Evolutionary conservation across 2,329 filamentous ascomycete species (phyloP).

Genomic region (Aspergillus phoenicis): DNA sequence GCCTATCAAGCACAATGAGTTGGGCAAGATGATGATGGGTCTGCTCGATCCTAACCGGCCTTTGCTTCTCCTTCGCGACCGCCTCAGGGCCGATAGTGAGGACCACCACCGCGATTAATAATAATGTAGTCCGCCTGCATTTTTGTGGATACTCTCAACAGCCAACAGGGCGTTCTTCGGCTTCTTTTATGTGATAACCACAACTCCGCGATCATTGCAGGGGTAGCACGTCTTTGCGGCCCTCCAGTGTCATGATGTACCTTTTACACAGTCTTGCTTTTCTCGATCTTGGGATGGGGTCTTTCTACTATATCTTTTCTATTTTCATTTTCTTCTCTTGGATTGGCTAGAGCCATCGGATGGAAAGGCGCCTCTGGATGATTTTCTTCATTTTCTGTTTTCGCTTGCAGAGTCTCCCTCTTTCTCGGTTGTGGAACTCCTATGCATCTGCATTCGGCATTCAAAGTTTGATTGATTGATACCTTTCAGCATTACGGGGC

Average conservation of each 20-base stretch:
- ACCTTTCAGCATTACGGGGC: constrained; percentile 29
- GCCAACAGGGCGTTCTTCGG: constrained; percentile 1
- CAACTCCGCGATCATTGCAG: background rate
- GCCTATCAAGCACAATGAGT: constrained; percentile 52
- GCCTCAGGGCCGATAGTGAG: constrained; percentile 29
- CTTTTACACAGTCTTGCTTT: constrained; percentile 17
- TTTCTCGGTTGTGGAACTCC: constrained; percentile 14
- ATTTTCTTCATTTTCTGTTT: constrained; percentile 18
- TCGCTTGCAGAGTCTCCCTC: constrained; percentile 13
- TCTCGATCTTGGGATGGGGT: constrained; percentile 19
- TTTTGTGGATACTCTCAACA: background rate
- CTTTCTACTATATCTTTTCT: background rate
- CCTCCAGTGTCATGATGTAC: constrained; percentile 16
- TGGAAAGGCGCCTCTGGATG: constrained; percentile 25
- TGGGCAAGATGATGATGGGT: constrained; percentile 54
- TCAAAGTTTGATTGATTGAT: constrained; percentile 25
- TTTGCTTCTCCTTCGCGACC: constrained; percentile 47
- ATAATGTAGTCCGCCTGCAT: constrained; percentile 7
- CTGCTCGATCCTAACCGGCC: constrained; percentile 48
- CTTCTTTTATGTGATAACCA: background rate
- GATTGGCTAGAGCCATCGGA: constrained; percentile 18
- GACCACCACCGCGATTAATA: constrained; percentile 20
- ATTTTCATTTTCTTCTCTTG: constrained; percentile 6
- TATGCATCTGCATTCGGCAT: constrained; percentile 29
- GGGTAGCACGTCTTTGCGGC: background rate